Base-by-base conservation (phyloP, 2,329 filamentous ascomycete genomes). In the Pyricularia sp. region DNA sequence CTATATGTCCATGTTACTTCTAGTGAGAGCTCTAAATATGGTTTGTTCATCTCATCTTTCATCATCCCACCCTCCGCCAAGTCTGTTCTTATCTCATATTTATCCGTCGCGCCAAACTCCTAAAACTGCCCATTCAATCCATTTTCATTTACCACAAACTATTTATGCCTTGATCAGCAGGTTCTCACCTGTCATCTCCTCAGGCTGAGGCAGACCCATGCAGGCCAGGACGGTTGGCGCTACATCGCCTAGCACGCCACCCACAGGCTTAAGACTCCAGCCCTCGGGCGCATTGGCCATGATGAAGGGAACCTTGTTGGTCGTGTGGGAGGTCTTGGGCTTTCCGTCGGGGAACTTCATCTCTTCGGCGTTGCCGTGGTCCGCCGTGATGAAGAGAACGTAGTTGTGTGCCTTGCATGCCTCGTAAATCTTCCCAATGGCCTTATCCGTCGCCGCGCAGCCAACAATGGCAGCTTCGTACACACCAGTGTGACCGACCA, bases 341-440 rank as follows among this genome's bases (percentile, higher is more conserved):
- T 93, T 97, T 79, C 94, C 93, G 79, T 97, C 92, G 74, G 92
- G 84, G 78, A 93, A 98, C 81, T 98, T 91, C 95, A 99, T 99
- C 84, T 99, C 95, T 84, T 99, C 95, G 69, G 95, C 95, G 77
- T 99, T 99, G 76, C 94, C 95, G 81, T 99, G 95, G 80, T 99
- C 95, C 33, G 94, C 86, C 6, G 95, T 99, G 79, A 99, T 91
- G 83, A 98, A 98, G 64, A 99, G 88, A 70, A 95, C 84, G 79
- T 99, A 99, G 72, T 90, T 91, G 78, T 94, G 86, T 85, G 95
- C 90, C 86, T 96, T 96, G 87, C 94, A 98, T 67, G 89, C 90
- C 76, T 98, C 94, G 76, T 92, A 93, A 75, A 99, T 94, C 79
- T 90, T 88, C 75, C 93, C 93, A 75, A 99, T 99, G 68, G 92